Evolutionary conservation across 192 early-diverging fungal genomes (phyloP).

Genomic region (Kappamyces sp.): DNA sequence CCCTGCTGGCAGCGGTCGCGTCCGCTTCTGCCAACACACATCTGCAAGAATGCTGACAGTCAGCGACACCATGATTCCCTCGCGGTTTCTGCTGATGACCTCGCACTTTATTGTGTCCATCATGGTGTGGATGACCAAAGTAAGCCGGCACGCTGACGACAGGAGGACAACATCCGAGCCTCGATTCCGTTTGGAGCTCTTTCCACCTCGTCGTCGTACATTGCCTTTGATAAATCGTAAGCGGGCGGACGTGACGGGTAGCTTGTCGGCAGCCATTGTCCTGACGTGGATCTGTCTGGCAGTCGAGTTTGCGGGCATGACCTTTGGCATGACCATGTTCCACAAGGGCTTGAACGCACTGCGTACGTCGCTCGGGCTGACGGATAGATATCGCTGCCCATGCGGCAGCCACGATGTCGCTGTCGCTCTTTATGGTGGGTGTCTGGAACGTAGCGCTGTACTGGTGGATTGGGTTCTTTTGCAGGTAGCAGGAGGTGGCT

Average conservation of each 20-base stretch:
- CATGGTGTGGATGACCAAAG: conserved; percentile 37
- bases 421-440: conserved; percentile 27
- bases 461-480: conserved; percentile 41
- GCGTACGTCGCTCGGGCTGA: conserved; percentile 18
- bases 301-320: conserved; percentile 28
- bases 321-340: conserved; percentile 34
- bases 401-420: conserved; percentile 23
- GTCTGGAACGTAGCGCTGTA: conserved; percentile 30
- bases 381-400: conserved; percentile 26
- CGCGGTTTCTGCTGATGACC: conserved; percentile 31
- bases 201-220: conserved; percentile 25
- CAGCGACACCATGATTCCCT: conserved; percentile 24
- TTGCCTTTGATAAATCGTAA: neutral
- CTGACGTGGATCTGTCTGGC: conserved; percentile 37
- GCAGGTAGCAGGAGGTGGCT: conserved; percentile 27
- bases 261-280: conserved; percentile 27
- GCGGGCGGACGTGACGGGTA: neutral
- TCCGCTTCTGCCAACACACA: no score
- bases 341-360: conserved; percentile 19
- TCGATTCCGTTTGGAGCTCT: conserved; percentile 29
- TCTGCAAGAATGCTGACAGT: conserved; percentile 30
- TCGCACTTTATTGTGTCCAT: conserved; percentile 31
- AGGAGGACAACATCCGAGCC: conserved; percentile 35
- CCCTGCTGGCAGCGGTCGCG: no score
- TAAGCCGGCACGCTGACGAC: neutral